Evolutionary conservation across 2,329 filamentous ascomycete genomes (phyloP).

Genomic region (Aspergillus aculeatus): DNA sequence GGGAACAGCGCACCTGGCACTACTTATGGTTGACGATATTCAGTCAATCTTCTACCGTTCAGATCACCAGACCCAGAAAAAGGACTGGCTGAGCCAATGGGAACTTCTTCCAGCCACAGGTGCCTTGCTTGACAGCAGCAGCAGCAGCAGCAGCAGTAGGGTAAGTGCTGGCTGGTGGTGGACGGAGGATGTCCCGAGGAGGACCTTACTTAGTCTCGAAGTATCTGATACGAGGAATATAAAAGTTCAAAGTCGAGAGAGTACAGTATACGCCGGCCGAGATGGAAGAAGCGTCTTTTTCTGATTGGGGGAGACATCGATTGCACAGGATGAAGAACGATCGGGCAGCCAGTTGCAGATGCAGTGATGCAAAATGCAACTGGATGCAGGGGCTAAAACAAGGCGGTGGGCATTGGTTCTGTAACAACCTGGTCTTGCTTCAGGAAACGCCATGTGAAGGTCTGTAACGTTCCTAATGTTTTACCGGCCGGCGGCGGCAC

Average conservation of each 20-base stretch:
- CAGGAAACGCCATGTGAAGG: conserved; percentile 1
- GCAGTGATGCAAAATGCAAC: background rate
- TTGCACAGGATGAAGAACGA: background rate
- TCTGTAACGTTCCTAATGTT: conserved; percentile 6
- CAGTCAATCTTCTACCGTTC: background rate
- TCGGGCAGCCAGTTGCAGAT: conserved; percentile 5
- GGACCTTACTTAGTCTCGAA: background rate
- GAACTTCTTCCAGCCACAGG: background rate
- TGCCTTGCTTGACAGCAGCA: background rate
- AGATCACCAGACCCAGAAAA: background rate
- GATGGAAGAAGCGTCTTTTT: background rate
- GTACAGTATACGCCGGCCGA: background rate
- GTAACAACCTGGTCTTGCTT: conserved; percentile 3
- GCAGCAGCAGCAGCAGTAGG: background rate
- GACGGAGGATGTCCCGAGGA: background rate
- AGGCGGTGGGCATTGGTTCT: conserved; percentile 3
- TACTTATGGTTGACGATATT: background rate
- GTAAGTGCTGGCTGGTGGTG: background rate
- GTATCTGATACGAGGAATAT: background rate
- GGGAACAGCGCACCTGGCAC: background rate
- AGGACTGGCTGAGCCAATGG: background rate
- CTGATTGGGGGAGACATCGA: background rate
- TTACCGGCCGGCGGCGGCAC: background rate
- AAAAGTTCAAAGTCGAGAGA: too few species aligned
- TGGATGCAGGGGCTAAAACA: conserved; percentile 8